Percentiles rank a stretch among this genome's conserved stretches.
Evolutionary conservation across 495 filamentous ascomycete genomes (phyloP).

Genomic region (Pseudoneurospora amorphoporcata): DNA sequence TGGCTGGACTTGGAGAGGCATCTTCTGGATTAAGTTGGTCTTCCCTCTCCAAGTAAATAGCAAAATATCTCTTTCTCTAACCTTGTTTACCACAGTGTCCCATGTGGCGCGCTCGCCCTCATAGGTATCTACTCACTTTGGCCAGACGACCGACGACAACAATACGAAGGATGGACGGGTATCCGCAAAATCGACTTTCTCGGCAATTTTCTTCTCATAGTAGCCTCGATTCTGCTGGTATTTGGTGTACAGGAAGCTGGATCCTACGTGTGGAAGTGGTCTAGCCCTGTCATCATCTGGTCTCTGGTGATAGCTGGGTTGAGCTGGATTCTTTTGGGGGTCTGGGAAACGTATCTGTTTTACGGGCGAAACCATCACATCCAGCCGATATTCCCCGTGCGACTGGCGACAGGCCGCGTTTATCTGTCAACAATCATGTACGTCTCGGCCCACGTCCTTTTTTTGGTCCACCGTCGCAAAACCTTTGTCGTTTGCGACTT

Average conservation of each 20-base stretch:
- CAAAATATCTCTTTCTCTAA: background rate
- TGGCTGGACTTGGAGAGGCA: conserved; percentile 54
- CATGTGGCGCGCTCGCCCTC: conserved; percentile 45
- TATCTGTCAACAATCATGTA: conserved; percentile 34
- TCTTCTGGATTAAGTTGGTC: conserved; percentile 59
- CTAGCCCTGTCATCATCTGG: conserved; percentile 31
- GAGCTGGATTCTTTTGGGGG: conserved; percentile 36
- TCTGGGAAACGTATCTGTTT: conserved; percentile 36
- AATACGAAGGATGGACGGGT: conserved; percentile 12
- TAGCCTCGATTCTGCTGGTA: conserved; percentile 45
- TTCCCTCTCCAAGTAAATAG: background rate
- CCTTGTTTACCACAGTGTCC: conserved; percentile 30
- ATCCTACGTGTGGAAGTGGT: conserved; percentile 34
- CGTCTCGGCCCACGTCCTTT: conserved; percentile 3
- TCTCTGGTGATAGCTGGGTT: conserved; percentile 32
- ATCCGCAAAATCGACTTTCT: conserved; percentile 45
- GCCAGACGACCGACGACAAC: conserved; percentile 20
- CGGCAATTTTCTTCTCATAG: conserved; percentile 43
- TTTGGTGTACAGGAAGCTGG: conserved; percentile 51
- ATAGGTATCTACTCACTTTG: conserved; percentile 47
- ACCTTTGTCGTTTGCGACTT: background rate
- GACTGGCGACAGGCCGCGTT: conserved; percentile 26
- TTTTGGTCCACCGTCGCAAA: conserved; percentile 4
- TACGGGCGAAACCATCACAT: conserved; percentile 16
- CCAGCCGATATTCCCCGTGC: conserved; percentile 32